A percentile compares a stretch with the other conserved stretches of the same genome.
These are phyloP conservation scores for Populus davidiana DNA, from an alignment of 345 rosid genomes.

Conservation along the genomic window DNA sequence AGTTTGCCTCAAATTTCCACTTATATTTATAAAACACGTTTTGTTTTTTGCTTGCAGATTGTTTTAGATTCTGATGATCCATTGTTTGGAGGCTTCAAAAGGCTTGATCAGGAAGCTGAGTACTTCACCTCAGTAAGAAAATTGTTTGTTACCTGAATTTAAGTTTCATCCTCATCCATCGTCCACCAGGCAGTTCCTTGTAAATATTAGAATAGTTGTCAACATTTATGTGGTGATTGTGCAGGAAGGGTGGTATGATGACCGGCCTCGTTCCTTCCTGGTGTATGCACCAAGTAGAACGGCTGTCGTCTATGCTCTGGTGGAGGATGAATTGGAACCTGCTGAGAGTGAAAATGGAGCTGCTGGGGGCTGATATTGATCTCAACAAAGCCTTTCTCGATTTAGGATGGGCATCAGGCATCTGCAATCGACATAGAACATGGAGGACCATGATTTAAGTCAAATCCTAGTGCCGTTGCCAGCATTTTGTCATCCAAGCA, in stretches of 20 bases:
- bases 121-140: slow-evolving; percentile 68
- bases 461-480: neutral
- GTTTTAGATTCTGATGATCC: slow-evolving; percentile 78
- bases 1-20: neutral
- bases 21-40: neutral
- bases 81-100: slow-evolving; percentile 71
- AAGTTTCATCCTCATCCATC: neutral
- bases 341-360: slow-evolving; percentile 22
- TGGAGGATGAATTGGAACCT: slow-evolving; percentile 34
- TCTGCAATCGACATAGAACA: neutral
- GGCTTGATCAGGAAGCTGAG: slow-evolving; percentile 60
- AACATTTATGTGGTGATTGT: slow-evolving; percentile 14
- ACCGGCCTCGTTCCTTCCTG: slow-evolving; percentile 68
- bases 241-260: slow-evolving; percentile 71
- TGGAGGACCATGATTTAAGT: neutral
- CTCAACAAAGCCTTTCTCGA: neutral
- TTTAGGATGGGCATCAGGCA: neutral
- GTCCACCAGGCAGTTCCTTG: neutral
- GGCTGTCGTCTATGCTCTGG: slow-evolving; percentile 77
- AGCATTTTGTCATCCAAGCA: neutral
- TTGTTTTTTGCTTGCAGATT: slow-evolving; percentile 36
- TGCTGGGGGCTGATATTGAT: neutral
- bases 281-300: slow-evolving; percentile 86
- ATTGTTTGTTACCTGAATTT: neutral
- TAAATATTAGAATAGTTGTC: neutral